Conservation (phyloP, 306 rosid species). For the Citrullus colocynthis region DNA sequence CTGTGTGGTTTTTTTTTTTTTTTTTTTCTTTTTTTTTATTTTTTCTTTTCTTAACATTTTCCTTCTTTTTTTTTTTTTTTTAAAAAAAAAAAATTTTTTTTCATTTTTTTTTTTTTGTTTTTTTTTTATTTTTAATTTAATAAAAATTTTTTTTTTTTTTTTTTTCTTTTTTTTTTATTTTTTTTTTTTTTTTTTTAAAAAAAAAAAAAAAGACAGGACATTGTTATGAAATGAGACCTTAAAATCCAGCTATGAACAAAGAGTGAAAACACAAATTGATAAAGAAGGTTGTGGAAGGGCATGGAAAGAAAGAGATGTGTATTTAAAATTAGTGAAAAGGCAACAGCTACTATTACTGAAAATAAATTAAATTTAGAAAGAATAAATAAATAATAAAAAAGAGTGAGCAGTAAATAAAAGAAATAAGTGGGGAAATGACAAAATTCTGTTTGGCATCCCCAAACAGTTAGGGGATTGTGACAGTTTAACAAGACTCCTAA, state of each 20-base stretch:
- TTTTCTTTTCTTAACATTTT: too few species aligned
- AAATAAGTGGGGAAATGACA: neutral
- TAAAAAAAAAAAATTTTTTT: too few species aligned
- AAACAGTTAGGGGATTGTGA: neutral
- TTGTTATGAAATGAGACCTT: neutral
- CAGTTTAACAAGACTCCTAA: neutral
- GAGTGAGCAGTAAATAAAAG: neutral
- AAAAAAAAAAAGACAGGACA: neutral
- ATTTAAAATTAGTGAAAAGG: neutral
- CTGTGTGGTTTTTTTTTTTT: too few species aligned
- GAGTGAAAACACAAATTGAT: neutral
- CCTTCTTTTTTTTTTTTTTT: too few species aligned
- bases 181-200: too few species aligned
- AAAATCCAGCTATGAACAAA: neutral
- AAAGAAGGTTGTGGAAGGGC: neutral
- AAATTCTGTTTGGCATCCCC: neutral
- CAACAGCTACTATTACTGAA: neutral
- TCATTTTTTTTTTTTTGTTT: too few species aligned
- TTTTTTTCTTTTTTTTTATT: too few species aligned
- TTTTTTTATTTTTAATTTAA: too few species aligned
- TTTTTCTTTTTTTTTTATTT: too few species aligned
- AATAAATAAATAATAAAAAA: neutral
- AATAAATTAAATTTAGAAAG: too few species aligned
- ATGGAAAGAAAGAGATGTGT: neutral
- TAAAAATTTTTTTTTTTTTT: too few species aligned